Percentiles rank a stretch among this genome's conserved stretches.
These are phyloP conservation scores for Talaromyces marneffei DNA, from an alignment of 2,329 filamentous ascomycete species.

Conservation along the genomic window DNA sequence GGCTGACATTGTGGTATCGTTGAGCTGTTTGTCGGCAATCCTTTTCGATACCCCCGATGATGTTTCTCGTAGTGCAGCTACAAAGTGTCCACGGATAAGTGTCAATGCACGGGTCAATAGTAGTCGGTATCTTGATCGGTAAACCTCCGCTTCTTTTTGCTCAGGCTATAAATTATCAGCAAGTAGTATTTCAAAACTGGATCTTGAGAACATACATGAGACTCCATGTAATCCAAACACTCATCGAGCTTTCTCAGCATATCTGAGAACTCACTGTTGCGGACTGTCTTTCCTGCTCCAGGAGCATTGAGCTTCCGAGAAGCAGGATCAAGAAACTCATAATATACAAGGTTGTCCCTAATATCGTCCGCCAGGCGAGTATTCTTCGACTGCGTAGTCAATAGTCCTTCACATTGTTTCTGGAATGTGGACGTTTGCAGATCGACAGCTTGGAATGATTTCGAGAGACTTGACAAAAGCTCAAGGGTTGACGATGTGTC, in stretches of 20 bases:
- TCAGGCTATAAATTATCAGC: conserved; percentile 51
- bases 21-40: conserved; percentile 61
- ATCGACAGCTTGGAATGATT: conserved; percentile 83
- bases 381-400: conserved; percentile 74
- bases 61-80: conserved; percentile 56
- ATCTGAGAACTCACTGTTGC: conserved; percentile 76
- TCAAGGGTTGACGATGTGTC: conserved; percentile 72
- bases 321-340: conserved; percentile 85
- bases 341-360: conserved; percentile 86
- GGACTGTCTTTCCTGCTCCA: conserved; percentile 77
- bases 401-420: conserved; percentile 80
- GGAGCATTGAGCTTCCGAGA: conserved; percentile 87
- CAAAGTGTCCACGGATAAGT: conserved; percentile 62
- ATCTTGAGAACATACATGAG: conserved; percentile 58
- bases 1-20: conserved; percentile 66
- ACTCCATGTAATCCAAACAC: conserved; percentile 87
- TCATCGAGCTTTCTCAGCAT: conserved; percentile 83
- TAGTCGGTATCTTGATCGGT: conserved; percentile 79
- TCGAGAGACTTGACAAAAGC: conserved; percentile 70
- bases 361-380: conserved; percentile 76
- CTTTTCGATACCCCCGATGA: conserved; percentile 57
- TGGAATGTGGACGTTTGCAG: conserved; percentile 89
- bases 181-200: neutral
- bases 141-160: conserved; percentile 82
- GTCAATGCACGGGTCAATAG: conserved; percentile 66